A percentile compares a stretch with the other conserved stretches of the same genome.
phyloP scores from a whole-genome alignment of 1,284 basidiomycete species.

The Apiotrichum porosum region DNA sequence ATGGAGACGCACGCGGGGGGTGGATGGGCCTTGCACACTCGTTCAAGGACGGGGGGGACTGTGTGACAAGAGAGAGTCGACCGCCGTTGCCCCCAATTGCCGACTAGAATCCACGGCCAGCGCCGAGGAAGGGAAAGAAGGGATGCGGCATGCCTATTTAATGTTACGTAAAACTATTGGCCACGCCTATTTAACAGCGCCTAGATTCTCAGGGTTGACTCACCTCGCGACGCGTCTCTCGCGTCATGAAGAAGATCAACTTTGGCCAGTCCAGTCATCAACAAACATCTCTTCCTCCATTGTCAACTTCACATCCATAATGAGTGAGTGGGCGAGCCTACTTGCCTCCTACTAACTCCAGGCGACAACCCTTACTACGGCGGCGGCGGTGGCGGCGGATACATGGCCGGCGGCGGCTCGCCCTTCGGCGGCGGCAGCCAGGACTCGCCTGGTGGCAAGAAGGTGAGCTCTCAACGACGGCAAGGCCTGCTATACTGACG shows the following conservation, averaged over 20 bases:
- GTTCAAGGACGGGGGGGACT: no score
- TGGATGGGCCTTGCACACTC: no score
- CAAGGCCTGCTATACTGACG: neutral
- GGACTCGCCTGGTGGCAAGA: conserved; percentile 35
- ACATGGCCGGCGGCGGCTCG: conserved; percentile 29
- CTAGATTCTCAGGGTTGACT: conserved; percentile 4
- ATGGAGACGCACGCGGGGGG: no score
- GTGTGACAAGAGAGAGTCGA: no score
- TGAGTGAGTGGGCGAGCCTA: conserved; percentile 10
- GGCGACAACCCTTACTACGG: conserved; percentile 46
- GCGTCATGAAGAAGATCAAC: conserved; percentile 4
- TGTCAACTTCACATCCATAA: neutral
- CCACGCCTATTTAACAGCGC: no score
- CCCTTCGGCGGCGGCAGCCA: conserved; percentile 39
- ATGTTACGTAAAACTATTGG: no score
- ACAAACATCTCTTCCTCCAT: neutral
- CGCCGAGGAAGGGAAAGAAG: no score
- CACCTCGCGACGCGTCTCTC: conserved; percentile 8
- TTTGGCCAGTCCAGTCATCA: no score
- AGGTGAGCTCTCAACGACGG: conserved; percentile 14
- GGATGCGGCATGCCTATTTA: no score
- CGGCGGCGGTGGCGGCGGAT: conserved; percentile 33
- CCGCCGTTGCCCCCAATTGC: no score
- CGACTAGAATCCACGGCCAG: no score
- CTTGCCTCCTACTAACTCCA: conserved; percentile 3